Evolutionary conservation across 768 basidiomycete species (phyloP), one percentile per base, ranked within the genome.

Genomic region (Podaxis sp.): DNA sequence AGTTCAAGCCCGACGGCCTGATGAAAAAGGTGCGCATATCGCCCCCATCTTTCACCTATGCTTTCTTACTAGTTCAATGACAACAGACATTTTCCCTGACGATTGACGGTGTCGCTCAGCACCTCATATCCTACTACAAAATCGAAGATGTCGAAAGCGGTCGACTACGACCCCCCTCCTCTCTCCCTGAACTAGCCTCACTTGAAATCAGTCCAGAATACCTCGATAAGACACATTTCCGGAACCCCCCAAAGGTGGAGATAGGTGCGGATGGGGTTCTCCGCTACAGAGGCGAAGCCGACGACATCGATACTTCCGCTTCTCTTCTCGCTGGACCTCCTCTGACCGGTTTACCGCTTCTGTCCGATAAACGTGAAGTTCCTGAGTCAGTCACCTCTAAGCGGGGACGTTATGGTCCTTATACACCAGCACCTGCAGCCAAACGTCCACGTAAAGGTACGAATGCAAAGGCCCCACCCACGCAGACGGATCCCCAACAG

Each of bases 111-210:
- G 89, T 90, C 37, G 82, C 92, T 1, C 94, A 97, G 68, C 95
- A 97, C 71, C 82, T 97, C 58, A 91, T 98, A 54, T 95, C 93
- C 4, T 98, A 98, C 77, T 98, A 97, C 79, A 89, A 88, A 66
- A 82, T 95, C 56, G 89, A 92, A 63, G 96, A 98, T 70, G 93
- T 97, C 28, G 84, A 91, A 59, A 85, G 86, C 50, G 95, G 95
- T 13, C 88, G 93, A 32, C 84, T 98, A 11, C 88, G 93, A 37
- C 82, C 90, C 0, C 95, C 96, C 0, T 95, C 93, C 0, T 89
- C 91, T 2, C 78, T 95, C 0, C 90, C 93, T 0, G 94, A 98
- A 71, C 82, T 98, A 21, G 88, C 88, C 0, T 83, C 89, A 0
- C 81, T 98, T 28, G 90, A 91, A 63, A 95, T 98, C 70, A 88